These are phyloP conservation scores for Dactylellina parvicollis DNA, from an alignment of 2,329 filamentous ascomycete genomes.

Conservation along the genomic window DNA sequence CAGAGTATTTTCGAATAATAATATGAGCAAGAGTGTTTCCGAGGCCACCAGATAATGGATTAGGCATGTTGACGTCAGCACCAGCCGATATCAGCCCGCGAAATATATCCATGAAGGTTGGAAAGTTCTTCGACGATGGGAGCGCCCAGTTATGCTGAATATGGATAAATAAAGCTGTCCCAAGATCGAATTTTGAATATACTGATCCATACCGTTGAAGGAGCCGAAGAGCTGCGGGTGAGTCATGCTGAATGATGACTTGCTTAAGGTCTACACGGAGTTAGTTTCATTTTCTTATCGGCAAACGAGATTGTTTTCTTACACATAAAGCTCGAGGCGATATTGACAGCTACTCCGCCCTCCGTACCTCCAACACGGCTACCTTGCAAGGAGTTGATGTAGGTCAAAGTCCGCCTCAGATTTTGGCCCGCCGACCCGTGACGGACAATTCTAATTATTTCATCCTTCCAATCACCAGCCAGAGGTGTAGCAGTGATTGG, in stretches of 20 bases:
- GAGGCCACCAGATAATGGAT: slow-evolving; percentile 28
- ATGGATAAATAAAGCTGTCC: slow-evolving; percentile 36
- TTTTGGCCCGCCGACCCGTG: slow-evolving; percentile 23
- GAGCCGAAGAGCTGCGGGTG: slow-evolving; percentile 16
- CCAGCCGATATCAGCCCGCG: slow-evolving; percentile 39
- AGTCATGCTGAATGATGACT: slow-evolving; percentile 39
- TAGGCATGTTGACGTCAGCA: slow-evolving; percentile 45
- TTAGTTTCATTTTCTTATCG: neutral
- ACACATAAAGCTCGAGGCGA: slow-evolving; percentile 39
- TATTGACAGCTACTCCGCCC: neutral
- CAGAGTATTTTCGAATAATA: slow-evolving; percentile 41
- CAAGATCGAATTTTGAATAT: slow-evolving; percentile 42
- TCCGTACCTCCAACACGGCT: slow-evolving; percentile 24
- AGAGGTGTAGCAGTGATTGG: slow-evolving; percentile 34
- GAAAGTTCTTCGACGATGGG: slow-evolving; percentile 9
- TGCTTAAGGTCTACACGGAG: slow-evolving; percentile 32
- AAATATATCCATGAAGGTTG: slow-evolving; percentile 46
- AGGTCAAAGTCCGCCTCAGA: slow-evolving; percentile 17
- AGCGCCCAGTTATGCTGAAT: slow-evolving; percentile 33
- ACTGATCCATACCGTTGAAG: slow-evolving; percentile 32
- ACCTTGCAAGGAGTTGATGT: slow-evolving; percentile 23
- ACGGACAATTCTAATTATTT: slow-evolving; percentile 16
- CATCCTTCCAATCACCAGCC: slow-evolving; percentile 37
- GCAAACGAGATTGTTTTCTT: neutral
- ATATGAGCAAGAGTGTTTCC: slow-evolving; percentile 37